phyloP scores from a whole-genome alignment of 129 eudicot species.

The Artemisia annua region DNA sequence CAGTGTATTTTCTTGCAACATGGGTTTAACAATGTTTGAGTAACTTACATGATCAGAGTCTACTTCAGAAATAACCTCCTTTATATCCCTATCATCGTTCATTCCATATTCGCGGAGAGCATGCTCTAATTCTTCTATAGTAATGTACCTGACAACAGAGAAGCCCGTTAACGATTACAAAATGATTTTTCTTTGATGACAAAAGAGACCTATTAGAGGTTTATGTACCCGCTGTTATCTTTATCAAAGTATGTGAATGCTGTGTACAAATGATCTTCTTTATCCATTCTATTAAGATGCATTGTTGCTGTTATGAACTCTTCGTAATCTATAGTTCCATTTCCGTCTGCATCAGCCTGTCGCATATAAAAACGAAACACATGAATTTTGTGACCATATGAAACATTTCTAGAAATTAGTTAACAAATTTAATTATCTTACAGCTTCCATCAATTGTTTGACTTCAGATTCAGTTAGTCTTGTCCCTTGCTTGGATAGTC shows the following conservation, averaged over 20 bases:
- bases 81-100: slow-evolving; percentile 63
- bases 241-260: slow-evolving; percentile 92
- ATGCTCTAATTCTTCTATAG: slow-evolving; percentile 85
- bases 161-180: neutral
- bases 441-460: slow-evolving; percentile 85
- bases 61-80: slow-evolving; percentile 73
- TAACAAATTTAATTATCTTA: slow-evolving; percentile 34
- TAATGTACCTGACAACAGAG: slow-evolving; percentile 51
- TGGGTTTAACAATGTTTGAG: no score
- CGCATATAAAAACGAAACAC: neutral
- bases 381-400: neutral
- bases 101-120: slow-evolving; percentile 81
- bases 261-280: slow-evolving; percentile 87
- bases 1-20: neutral
- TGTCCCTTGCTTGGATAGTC: slow-evolving; percentile 74
- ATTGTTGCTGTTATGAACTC: slow-evolving; percentile 95
- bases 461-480: slow-evolving; percentile 73
- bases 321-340: slow-evolving; percentile 82
- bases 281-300: slow-evolving; percentile 93
- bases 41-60: slow-evolving; percentile 73
- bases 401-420: neutral
- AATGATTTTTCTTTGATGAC: neutral
- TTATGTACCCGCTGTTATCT: slow-evolving; percentile 76
- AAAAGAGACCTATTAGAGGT: neutral
- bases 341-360: slow-evolving; percentile 96